Evolutionary conservation across 2,329 filamentous ascomycete species (phyloP), one percentile per base, ranked within the genome.

Genomic region (Xylariaceae sp.): DNA sequence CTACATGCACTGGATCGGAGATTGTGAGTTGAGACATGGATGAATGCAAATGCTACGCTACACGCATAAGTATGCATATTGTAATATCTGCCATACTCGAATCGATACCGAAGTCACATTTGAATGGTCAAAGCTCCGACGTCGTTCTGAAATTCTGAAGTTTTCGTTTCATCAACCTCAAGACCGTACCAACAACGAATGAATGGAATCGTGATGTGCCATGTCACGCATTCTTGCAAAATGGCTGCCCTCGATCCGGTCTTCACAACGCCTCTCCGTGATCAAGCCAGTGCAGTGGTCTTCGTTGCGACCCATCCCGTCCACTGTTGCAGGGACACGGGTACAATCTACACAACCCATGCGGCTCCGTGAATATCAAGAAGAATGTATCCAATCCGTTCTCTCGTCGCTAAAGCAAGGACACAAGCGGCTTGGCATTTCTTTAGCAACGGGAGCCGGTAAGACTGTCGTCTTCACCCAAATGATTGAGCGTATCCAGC

Each of bases 401-500:
- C 71, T 95, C 1, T 70, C 76, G 1, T 82, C 90, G 48, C 66
- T 95, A 1, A 67, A 79, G 2, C 70, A 80, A 32, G 90, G 90
- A 0, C 82, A 91, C 57, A 90, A 88, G 62, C 80, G 91, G 6
- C 72, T 96, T 1, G 90, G 90, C 0, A 80, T 96, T 5, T 96
- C 91, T 0, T 68, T 96, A 33, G 91, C 90, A 2, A 96, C 91
- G 3, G 90, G 91, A 1, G 84, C 87, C 55, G 90, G 90, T 6
- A 96, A 96, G 68, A 96, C 90, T 7, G 89, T 99, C 64, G 91
- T 99, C 60, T 99, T 99, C 72, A 97, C 92, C 11, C 90, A 96
- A 66, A 78, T 99, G 41, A 95, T 99, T 54, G 83, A 89, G 61
- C 86, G 88, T 50, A 76, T 97, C 44, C 68, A 74, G 45, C 70